Base-by-base conservation (phyloP, 2,329 filamentous ascomycete genomes). In the Penicillium sp. region DNA sequence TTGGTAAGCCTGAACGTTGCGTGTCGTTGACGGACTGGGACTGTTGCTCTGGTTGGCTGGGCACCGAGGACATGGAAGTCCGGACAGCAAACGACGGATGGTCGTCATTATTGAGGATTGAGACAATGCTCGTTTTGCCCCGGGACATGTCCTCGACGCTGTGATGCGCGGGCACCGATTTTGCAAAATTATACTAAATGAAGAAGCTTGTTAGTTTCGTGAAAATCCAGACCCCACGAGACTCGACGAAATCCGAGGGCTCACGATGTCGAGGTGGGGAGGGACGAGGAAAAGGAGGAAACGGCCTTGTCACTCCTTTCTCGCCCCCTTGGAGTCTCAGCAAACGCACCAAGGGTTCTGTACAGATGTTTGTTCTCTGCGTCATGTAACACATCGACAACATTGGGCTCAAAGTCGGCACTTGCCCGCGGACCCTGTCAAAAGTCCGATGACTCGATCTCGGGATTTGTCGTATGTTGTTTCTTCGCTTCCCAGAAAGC, bases 51-150 rank as follows among this genome's bases (percentile, higher is more conserved):
- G 45, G 47, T 30, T 51, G 51, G 10, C 12, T 11, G 11, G 6
- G 11, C 5, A 11, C n/a, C 17, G 50, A 39, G 28, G 56, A 52
- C 13, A 20, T 20, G 27, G 48, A 52, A 9, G 47, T 48, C 33
- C 43, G 63, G 35, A 69, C 62, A 23, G 63, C 62, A 52, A 70
- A 70, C 16, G 67, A 67, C 30, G 67, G 67, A 41, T 67, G 63
- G 45, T 70, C 66, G 55, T 70, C 66, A 53, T 70, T 68, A 55
- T 70, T 70, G 42, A 70, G 46, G 47, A 70, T 70, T 18, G 67
- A 70, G 41, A 67, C 58, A 46, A 66, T 58, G 48, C 51, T 62
- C 30, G 60, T 43, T 44, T 47, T 57, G 46, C 57, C 54, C 39
- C 51, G 50, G 25, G 57, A 53, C 58, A 64, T 64, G 44, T 57